Evolutionary conservation across 2,329 filamentous ascomycete species (phyloP), one percentile per base, ranked within the genome.

Genomic region (Trichoderma semiorbis): DNA sequence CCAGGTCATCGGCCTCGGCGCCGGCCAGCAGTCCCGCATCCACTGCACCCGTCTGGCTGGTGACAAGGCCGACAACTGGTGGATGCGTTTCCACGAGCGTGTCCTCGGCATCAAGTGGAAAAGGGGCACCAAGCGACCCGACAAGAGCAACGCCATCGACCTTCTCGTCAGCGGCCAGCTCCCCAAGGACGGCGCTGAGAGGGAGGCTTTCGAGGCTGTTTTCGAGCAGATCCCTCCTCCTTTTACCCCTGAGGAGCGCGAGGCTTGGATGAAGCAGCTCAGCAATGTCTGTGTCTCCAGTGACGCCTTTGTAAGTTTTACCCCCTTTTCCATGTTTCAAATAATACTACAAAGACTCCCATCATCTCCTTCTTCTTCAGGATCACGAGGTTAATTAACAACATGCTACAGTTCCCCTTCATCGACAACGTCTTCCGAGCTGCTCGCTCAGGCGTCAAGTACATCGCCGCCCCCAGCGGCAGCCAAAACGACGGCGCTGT

Each of bases 1-100:
- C 62, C 96, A 98, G 84, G 89, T 98, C 78, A 88, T 99, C 77
- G 96, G 96, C 75, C 90, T 99, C 70, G 96, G 96, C 75, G 96
- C 96, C 70, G 96, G 96, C 73, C 96, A 99, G 84, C 96, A 99
- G 85, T 97, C 93, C 74, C 92, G 96, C 77, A 99, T 99, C 77
- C 96, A 99, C 88, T 99, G 96, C 89, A 99, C 96, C 55, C 92
- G 96, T 75, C 90, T 99, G 66, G 96, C 96, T 12, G 96, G 96
- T 73, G 95, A 98, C 86, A 99, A 99, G 88, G 94, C 95, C 63
- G 96, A 99, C 84, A 98, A 97, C 87, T 98, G 95, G 95, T 99
- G 95, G 96, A 92, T 99, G 87, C 93, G 96, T 78, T 98, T 98
- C 90, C 93, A 98, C 86, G 91, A 93, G 77, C 92, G 93, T 68